A percentile compares a stretch with the other conserved stretches of the same genome.
Conservation (phyloP, 768 basidiomycete species). For the Symmetrospora coprosmae region DNA sequence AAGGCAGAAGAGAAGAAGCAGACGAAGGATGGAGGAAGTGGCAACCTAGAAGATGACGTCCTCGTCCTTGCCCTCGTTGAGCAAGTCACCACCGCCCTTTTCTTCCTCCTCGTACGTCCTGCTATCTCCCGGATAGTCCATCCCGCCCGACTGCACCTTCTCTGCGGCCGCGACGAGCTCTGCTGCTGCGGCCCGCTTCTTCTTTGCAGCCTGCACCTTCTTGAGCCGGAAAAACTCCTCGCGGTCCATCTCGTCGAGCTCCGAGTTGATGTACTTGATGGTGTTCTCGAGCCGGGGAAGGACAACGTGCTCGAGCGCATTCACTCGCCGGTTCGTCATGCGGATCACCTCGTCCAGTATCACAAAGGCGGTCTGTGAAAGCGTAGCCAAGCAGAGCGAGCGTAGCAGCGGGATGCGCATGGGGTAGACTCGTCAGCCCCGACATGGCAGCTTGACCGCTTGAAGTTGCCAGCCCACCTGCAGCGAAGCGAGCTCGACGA, state of each 20-base stretch:
- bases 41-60: slow-evolving; percentile 73
- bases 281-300: slow-evolving; percentile 94
- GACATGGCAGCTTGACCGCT: not conserved
- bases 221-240: slow-evolving; percentile 58
- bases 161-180: slow-evolving; percentile 24
- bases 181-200: slow-evolving; percentile 29
- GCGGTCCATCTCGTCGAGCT: slow-evolving; percentile 93
- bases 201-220: slow-evolving; percentile 33
- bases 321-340: slow-evolving; percentile 96
- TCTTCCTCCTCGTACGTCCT: no score
- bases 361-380: slow-evolving; percentile 96
- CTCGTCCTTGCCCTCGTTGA: slow-evolving; percentile 65
- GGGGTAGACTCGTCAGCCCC: not conserved
- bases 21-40: not conserved
- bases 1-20: not conserved
- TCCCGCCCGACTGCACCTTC: slow-evolving; percentile 37
- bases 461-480: slow-evolving; percentile 35
- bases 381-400: not conserved
- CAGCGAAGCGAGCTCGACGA: slow-evolving; percentile 90
- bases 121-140: no score
- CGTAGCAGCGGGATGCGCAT: not conserved
- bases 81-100: slow-evolving; percentile 45
- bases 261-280: slow-evolving; percentile 92
- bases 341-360: slow-evolving; percentile 98
- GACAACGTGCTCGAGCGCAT: slow-evolving; percentile 93